Evolutionary conservation across 352 stramenopile genomes (phyloP).

Genomic region (Globisporangium barbulae): DNA sequence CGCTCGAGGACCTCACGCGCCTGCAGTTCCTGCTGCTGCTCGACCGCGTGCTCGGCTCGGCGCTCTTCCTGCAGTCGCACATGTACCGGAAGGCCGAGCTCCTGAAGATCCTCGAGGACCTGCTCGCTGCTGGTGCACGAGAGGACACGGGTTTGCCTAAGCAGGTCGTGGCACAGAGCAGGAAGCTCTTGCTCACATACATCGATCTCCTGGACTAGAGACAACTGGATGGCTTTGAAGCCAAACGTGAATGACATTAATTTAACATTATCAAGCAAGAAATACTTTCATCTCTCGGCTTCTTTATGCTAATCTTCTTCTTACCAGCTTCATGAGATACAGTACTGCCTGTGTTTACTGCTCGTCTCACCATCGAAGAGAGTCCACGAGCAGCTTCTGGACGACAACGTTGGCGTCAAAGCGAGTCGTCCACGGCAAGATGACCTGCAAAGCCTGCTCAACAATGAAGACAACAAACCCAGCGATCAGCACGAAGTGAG

Average conservation of each 20-base stretch:
- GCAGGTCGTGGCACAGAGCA: slow-evolving; percentile 29
- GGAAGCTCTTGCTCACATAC: slow-evolving; percentile 49
- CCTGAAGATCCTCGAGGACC: slow-evolving; percentile 39
- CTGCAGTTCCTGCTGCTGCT: slow-evolving; percentile 47
- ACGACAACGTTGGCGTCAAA: background rate
- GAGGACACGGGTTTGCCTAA: slow-evolving; percentile 40
- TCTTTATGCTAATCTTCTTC: background rate
- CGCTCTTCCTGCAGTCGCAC: slow-evolving; percentile 44
- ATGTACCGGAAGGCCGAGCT: slow-evolving; percentile 61
- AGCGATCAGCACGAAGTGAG: background rate
- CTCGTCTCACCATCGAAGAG: background rate
- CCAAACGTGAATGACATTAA: background rate
- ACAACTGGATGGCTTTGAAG: background rate
- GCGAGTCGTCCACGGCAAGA: background rate
- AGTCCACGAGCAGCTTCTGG: slow-evolving; percentile 3
- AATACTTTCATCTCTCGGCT: background rate
- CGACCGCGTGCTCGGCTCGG: slow-evolving; percentile 36
- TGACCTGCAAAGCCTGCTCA: background rate
- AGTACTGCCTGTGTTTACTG: background rate
- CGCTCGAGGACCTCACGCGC: slow-evolving; percentile 42
- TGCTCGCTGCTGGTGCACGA: slow-evolving; percentile 33
- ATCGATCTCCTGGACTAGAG: slow-evolving; percentile 58
- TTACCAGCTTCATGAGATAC: background rate
- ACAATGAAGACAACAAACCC: background rate
- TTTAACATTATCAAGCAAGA: background rate